phyloP scores from a whole-genome alignment of 768 basidiomycete genomes.

The Clavulina sp. region DNA sequence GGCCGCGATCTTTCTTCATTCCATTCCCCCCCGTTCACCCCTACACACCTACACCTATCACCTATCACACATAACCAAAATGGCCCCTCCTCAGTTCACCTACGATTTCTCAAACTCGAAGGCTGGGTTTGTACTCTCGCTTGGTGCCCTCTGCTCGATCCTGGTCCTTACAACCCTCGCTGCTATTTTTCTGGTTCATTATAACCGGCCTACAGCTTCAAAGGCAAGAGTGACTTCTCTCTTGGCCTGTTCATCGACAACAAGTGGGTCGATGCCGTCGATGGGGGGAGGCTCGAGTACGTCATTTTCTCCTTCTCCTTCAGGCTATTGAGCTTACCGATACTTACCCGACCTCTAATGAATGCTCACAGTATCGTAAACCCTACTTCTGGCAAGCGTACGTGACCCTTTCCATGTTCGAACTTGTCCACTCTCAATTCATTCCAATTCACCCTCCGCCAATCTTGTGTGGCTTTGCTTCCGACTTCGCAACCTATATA shows the following conservation, averaged over 20 bases:
- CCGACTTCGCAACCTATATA: too few relatives aligned
- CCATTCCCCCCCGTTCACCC: too few relatives aligned
- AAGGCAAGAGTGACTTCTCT: constrained; percentile 19
- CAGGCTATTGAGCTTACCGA: not conserved
- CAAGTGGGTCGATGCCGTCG: constrained; percentile 40
- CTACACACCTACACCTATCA: not conserved
- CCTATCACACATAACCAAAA: not conserved
- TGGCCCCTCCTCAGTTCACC: not conserved
- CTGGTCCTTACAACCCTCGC: constrained; percentile 2
- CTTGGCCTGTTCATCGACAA: constrained; percentile 62
- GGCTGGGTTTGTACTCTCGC: too few relatives aligned
- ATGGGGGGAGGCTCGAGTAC: constrained; percentile 50
- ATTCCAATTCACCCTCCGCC: too few relatives aligned
- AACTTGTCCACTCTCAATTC: constrained; percentile 8
- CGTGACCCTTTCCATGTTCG: constrained; percentile 22
- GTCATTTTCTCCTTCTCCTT: constrained; percentile 14
- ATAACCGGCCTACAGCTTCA: too few relatives aligned
- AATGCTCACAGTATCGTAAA: constrained; percentile 34
- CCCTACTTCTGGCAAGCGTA: constrained; percentile 46
- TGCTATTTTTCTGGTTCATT: constrained; percentile 5
- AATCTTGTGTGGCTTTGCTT: too few relatives aligned
- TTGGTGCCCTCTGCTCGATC: too few relatives aligned
- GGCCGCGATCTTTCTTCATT: too few relatives aligned
- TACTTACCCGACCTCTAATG: constrained; percentile 1
- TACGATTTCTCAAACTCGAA: not conserved